Conservation (phyloP, 108 stramenopile species). For the Cyclotella distinguenda region DNA sequence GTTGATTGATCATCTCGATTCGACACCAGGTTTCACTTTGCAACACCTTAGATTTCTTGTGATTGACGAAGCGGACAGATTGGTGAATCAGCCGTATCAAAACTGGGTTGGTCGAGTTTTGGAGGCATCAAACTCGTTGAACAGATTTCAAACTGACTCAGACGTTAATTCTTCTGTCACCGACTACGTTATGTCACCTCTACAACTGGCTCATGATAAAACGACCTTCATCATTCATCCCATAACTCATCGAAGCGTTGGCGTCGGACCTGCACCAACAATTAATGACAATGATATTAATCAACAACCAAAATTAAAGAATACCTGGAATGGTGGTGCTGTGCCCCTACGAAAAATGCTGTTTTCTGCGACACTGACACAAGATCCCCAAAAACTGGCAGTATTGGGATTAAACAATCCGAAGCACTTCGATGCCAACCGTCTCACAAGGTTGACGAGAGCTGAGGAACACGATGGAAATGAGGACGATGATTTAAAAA, state of each 20-base stretch:
- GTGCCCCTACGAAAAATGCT: conserved; percentile 54
- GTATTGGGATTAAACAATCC: conserved; percentile 84
- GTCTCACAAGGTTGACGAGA: conserved; percentile 35
- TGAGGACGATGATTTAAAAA: conserved; percentile 26
- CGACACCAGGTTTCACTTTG: conserved; percentile 92
- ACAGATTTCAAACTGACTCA: conserved; percentile 8
- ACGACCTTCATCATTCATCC: conserved; percentile 39
- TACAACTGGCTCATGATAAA: conserved; percentile 36
- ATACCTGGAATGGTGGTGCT: conserved; percentile 23
- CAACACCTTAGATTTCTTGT: conserved; percentile 90
- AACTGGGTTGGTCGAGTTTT: conserved; percentile 87
- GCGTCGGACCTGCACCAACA: conserved; percentile 26
- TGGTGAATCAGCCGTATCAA: conserved; percentile 92
- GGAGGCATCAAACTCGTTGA: conserved; percentile 51
- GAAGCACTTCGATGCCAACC: conserved; percentile 82
- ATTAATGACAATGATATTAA: conserved; percentile 6
- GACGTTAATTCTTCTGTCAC: not conserved
- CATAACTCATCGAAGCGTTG: conserved; percentile 49
- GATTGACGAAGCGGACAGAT: conserved; percentile 94
- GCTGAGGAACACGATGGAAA: conserved; percentile 10
- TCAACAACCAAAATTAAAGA: conserved; percentile 12
- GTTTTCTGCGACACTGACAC: conserved; percentile 93
- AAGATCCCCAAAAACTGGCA: conserved; percentile 94
- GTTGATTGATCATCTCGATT: conserved; percentile 89
- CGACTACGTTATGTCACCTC: conserved; percentile 41